Base-by-base conservation (phyloP, 768 basidiomycete genomes). In the Sarcomyxa edulis region DNA sequence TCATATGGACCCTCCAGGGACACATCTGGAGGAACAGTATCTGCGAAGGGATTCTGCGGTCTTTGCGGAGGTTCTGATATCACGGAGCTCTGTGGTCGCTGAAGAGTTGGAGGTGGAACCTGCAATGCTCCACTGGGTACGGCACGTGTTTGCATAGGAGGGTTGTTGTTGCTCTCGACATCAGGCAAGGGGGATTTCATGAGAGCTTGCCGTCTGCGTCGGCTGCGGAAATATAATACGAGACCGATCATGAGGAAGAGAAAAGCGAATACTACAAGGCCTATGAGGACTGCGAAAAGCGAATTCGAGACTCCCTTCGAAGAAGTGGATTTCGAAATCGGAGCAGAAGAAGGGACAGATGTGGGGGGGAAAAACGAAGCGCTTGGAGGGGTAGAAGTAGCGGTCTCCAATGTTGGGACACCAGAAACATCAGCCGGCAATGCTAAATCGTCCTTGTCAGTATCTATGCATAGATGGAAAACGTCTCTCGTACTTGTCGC, bases 241-340 rank as follows among this genome's bases (percentile, higher is more conserved):
- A 46, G 29, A 23, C 35, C 40, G 27, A 34, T 25, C 8, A 42
- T 15, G 10, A 46, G 23, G 9, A 37, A 42, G 26, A 46, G 32
- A 19, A 35, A 36, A 7, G 36, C 36, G 15, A 46, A 27, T 25
- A 35, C 15, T 19, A 27, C 18, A 15, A 46, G 29, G 31, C 34
- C 36, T 15, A 40, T 31, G 34, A 46, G 32, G 16, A 36, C 21
- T 5, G 40, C 35, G 30, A 34, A 16, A 32, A 38, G 18, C 12
- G 45, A 21, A 10, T 28, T 19, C 21, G 29, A 25, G 32, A 25
- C 14, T 11, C 25, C 9, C 34, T 6, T 14, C 32, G 33, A 28
- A 15, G 14, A 15, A 33, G 12, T 12, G 16, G 28, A 12, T 14
- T 14, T 10, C 14, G 27, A 39, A 8, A 23, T 25, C 37, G 10